phyloP scores from a whole-genome alignment of 2,329 filamentous ascomycete species.

The Fusarium anthophilum region DNA sequence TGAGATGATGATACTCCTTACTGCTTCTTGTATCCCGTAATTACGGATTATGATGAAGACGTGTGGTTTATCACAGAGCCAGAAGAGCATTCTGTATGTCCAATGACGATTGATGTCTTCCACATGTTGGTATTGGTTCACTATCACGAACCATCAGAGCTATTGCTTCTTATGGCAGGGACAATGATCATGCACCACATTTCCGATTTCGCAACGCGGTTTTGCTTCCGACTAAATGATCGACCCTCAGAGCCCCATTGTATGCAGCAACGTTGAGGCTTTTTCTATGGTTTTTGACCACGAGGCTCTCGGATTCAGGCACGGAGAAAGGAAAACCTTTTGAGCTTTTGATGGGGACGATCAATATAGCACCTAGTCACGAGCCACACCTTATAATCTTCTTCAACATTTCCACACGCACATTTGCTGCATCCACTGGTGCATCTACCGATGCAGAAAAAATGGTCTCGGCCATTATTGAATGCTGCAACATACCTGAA shows the following conservation, averaged over 20 bases:
- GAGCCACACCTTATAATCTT: neutral
- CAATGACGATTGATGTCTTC: neutral
- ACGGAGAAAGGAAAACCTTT: neutral
- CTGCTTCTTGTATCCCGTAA: slow-evolving; percentile 5
- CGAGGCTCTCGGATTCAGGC: slow-evolving; percentile 3
- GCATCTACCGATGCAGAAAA: neutral
- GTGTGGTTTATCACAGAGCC: slow-evolving; percentile 1
- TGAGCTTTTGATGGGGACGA: neutral
- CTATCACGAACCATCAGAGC: neutral
- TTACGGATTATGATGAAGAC: neutral
- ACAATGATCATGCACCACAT: neutral
- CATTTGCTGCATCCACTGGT: neutral
- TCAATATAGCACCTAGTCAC: neutral
- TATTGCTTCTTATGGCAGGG: neutral
- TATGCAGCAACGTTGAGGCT: slow-evolving; percentile 33
- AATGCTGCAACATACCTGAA: neutral
- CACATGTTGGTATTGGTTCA: slow-evolving; percentile 6
- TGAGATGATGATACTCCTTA: neutral
- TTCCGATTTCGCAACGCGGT: slow-evolving; percentile 23
- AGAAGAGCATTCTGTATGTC: neutral
- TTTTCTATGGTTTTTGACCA: slow-evolving; percentile 1
- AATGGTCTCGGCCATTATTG: slow-evolving; percentile 21
- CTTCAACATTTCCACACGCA: neutral
- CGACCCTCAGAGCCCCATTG: neutral
- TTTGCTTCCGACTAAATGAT: slow-evolving; percentile 12